Conservation (phyloP, 768 basidiomycete species). For the Suillus sp. region DNA sequence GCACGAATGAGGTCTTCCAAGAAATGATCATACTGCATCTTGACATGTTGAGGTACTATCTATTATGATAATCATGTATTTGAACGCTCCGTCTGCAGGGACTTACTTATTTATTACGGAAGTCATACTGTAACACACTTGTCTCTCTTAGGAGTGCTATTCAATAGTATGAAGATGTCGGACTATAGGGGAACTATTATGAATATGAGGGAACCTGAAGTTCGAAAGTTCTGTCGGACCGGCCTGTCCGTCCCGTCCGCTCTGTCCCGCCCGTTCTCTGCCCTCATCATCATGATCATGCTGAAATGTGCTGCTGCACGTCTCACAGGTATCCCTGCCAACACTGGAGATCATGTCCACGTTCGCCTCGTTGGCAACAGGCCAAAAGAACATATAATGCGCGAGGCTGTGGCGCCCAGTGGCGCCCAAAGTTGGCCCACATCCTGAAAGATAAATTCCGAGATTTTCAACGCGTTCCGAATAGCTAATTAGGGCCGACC, state of each 20-base stretch:
- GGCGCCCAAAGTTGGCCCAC: too few relatives aligned
- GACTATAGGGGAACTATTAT: not conserved
- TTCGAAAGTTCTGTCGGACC: not conserved
- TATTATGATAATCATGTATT: slow-evolving; percentile 11
- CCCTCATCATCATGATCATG: too few relatives aligned
- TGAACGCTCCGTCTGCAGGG: slow-evolving; percentile 9
- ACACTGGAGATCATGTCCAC: not conserved
- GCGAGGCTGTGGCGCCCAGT: not conserved
- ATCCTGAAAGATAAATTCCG: too few relatives aligned
- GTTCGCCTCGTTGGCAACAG: not conserved
- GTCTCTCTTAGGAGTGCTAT: not conserved
- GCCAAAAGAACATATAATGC: too few relatives aligned
- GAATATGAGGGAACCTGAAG: not conserved
- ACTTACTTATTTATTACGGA: slow-evolving; percentile 12
- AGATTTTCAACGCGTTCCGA: too few relatives aligned
- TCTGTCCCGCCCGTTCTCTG: too few relatives aligned
- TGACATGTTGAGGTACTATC: slow-evolving; percentile 2
- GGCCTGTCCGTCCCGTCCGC: not conserved
- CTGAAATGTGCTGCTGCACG: too few relatives aligned
- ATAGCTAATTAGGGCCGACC: too few relatives aligned
- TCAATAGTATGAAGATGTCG: not conserved
- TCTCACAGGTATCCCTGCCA: too few relatives aligned
- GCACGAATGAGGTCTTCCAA: slow-evolving; percentile 7
- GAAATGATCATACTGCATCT: slow-evolving; percentile 4
- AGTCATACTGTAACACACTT: slow-evolving; percentile 7